phyloP scores from a whole-genome alignment of 2,329 filamentous ascomycete genomes.

The Penicillium freii region DNA sequence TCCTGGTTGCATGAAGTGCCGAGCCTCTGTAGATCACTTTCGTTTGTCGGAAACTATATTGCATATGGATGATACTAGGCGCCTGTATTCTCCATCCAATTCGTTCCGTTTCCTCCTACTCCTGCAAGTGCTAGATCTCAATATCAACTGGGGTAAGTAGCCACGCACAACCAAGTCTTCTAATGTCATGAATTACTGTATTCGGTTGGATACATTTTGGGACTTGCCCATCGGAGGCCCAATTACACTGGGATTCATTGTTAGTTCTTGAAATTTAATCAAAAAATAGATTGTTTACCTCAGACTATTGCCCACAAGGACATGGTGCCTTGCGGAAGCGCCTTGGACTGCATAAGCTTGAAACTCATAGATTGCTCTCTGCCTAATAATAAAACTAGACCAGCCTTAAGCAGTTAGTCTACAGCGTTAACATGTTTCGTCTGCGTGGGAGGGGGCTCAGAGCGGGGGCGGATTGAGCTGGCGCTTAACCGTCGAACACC shows the following conservation, averaged over 20 bases:
- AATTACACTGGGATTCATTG: not conserved
- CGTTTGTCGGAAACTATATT: no score
- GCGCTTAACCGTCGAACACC: not conserved
- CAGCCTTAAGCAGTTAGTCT: not conserved
- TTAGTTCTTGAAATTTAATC: not conserved
- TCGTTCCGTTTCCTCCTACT: no score
- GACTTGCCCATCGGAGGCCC: not conserved
- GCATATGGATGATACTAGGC: no score
- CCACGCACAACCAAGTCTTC: not conserved
- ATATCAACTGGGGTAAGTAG: not conserved
- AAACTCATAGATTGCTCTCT: not conserved
- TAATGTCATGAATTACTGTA: not conserved
- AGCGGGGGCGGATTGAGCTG: not conserved
- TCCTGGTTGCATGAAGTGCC: not conserved
- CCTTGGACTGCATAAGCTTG: not conserved
- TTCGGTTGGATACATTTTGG: not conserved
- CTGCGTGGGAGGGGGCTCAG: not conserved
- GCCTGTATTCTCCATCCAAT: no score
- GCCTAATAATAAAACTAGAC: not conserved
- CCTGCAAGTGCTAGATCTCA: not conserved
- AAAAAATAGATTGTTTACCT: not conserved
- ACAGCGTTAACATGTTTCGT: not conserved
- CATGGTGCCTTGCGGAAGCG: not conserved
- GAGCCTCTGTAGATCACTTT: no score
- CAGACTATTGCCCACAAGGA: not conserved